These are phyloP conservation scores for Chaetoceros muelleri DNA, from an alignment of 108 stramenopile genomes.

Conservation along the genomic window DNA sequence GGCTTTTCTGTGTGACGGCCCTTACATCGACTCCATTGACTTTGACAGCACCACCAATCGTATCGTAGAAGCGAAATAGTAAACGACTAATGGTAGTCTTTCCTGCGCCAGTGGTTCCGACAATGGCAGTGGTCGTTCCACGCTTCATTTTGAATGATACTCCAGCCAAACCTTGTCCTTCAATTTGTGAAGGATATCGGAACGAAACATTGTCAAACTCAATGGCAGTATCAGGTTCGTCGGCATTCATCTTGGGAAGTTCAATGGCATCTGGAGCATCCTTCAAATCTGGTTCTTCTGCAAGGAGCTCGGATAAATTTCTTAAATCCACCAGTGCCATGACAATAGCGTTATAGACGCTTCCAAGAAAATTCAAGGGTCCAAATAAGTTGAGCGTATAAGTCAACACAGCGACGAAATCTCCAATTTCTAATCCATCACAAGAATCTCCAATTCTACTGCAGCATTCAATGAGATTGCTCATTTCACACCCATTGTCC, in stretches of 20 bases:
- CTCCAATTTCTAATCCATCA: slow-evolving; percentile 84
- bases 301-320: slow-evolving; percentile 84
- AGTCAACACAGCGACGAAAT: slow-evolving; percentile 89
- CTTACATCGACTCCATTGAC: slow-evolving; percentile 91
- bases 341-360: slow-evolving; percentile 80
- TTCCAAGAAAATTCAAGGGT: slow-evolving; percentile 92
- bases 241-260: slow-evolving; percentile 29
- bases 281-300: slow-evolving; percentile 78
- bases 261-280: slow-evolving; percentile 75
- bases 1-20: slow-evolving; percentile 58
- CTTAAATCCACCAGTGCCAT: slow-evolving; percentile 89
- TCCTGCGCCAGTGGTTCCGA: slow-evolving; percentile 89
- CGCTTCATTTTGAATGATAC: slow-evolving; percentile 85
- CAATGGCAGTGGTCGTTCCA: slow-evolving; percentile 92
- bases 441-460: slow-evolving; percentile 32
- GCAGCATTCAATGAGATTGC: slow-evolving; percentile 50
- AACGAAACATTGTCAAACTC: slow-evolving; percentile 93
- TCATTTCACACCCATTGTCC: slow-evolving; percentile 43
- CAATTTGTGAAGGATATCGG: slow-evolving; percentile 84
- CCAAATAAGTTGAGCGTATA: slow-evolving; percentile 86
- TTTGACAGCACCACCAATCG: slow-evolving; percentile 74
- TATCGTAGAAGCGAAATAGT: slow-evolving; percentile 91
- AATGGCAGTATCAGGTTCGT: slow-evolving; percentile 69
- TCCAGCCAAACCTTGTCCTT: slow-evolving; percentile 72
- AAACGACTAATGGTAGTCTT: slow-evolving; percentile 90